Evolutionary conservation across 768 basidiomycete species (phyloP), one percentile per base, ranked within the genome.

Genomic region (Russula compacta): DNA sequence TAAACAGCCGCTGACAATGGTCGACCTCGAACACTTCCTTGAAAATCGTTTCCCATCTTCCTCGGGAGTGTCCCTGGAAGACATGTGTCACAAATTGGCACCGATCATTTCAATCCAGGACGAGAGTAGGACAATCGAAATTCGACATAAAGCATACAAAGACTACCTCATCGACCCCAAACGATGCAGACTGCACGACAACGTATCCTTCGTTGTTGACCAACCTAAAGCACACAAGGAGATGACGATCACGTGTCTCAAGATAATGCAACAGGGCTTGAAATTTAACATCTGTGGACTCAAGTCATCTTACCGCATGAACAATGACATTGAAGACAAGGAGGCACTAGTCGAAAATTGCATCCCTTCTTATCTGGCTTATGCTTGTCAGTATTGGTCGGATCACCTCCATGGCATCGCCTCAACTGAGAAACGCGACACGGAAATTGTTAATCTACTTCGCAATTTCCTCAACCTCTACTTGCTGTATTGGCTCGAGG

Each of bases 281-380:
- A 64, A 58, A 50, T 78, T 78, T 67, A 77, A 78, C 43, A 76
- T 78, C 9, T 78, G 76, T 29, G 44, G 65, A 11, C 58, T 78
- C 9, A 56, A 73, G 36, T 69, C 73, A 29, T 78, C 77, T 5
- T 70, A 71, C 53, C 24, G 69, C 0, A 59, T 43, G 14, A 76
- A 77, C 33, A 19, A 44, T 15, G 69, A 72, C 8, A 48, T 76
- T 4, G 57, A 62, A 2, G 64, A 68, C 38, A 47, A 70, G 1
- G 29, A 50, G 0, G 15, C 14, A 4, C 63, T 61, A 6, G 67
- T 76, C 38, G 44, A 63, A 11, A 54, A 36, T 2, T 54, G 47
- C 24, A 75, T 78, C 21, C 64, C 75, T 1, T 54, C 66, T 7
- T 64, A 67, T 12, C 61, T 78, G 3, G 64, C 67, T 3, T 79